These are phyloP conservation scores for Termitomyces sp. DNA, from an alignment of 768 basidiomycete species.

Conservation along the genomic window DNA sequence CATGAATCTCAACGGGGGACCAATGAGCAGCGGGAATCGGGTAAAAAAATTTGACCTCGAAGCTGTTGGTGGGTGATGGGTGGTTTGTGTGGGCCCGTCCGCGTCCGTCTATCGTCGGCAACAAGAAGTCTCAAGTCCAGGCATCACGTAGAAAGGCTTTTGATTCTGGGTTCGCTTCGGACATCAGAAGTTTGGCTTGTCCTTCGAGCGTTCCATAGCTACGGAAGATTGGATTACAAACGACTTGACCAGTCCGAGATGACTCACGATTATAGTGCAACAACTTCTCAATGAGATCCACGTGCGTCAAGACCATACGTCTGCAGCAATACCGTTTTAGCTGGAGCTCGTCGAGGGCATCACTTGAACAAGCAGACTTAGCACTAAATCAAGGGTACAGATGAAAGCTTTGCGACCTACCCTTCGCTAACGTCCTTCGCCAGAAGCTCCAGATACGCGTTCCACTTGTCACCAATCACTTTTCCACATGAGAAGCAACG, in stretches of 20 bases:
- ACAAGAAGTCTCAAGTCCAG: neutral
- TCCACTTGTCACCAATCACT: slow-evolving; percentile 97
- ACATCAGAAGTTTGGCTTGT: slow-evolving; percentile 30
- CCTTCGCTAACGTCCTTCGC: slow-evolving; percentile 85
- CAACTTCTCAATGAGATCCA: slow-evolving; percentile 96
- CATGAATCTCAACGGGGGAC: neutral
- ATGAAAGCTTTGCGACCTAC: slow-evolving; percentile 42
- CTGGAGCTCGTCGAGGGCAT: slow-evolving; percentile 86
- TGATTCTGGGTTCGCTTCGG: neutral
- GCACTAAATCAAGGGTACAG: neutral
- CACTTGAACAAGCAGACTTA: slow-evolving; percentile 43
- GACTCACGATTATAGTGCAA: slow-evolving; percentile 90
- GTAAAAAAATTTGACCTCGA: neutral
- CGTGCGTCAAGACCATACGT: slow-evolving; percentile 96
- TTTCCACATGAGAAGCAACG: slow-evolving; percentile 97
- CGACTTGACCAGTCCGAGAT: neutral
- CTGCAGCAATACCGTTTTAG: slow-evolving; percentile 95
- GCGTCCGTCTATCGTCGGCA: neutral
- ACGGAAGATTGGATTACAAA: neutral
- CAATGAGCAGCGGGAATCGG: too few relatives aligned
- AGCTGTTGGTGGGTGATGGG: neutral
- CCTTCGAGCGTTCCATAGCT: slow-evolving; percentile 54
- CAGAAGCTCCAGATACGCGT: slow-evolving; percentile 78
- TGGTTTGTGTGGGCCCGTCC: neutral
- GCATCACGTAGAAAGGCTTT: neutral